Percentiles rank a stretch among this genome's conserved stretches.
Evolutionary conservation across 345 rosid species (phyloP).

Genomic region (Eucalyptus curtisii): DNA sequence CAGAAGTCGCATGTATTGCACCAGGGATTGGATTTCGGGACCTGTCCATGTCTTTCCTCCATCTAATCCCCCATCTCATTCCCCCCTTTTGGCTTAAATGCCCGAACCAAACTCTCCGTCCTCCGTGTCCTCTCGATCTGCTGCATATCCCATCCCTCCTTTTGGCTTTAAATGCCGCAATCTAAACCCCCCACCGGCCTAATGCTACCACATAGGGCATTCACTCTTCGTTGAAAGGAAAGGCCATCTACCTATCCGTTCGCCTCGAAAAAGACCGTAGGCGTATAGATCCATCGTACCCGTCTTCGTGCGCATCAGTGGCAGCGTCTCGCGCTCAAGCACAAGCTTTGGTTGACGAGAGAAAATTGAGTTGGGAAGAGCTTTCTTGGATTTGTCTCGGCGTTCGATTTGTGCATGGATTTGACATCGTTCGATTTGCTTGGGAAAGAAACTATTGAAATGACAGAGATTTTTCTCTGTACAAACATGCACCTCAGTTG

Average conservation of each 20-base stretch:
- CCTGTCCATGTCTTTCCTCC: neutral
- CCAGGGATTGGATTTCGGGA: neutral
- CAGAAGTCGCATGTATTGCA: neutral
- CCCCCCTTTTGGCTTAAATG: neutral
- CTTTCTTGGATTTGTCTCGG: neutral
- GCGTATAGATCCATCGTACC: neutral
- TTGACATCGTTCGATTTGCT: neutral
- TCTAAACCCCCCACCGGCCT: neutral
- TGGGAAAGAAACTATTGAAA: neutral
- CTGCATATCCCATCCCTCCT: neutral
- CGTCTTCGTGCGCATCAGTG: neutral
- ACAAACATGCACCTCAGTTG: neutral
- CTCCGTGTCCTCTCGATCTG: neutral
- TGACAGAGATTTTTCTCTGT: neutral
- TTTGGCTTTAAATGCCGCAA: neutral
- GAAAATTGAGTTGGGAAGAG: neutral
- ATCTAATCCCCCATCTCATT: neutral
- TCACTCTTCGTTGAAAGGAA: neutral
- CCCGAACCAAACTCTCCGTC: neutral
- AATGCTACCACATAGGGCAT: neutral
- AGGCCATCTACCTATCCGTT: neutral
- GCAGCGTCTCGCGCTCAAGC: neutral
- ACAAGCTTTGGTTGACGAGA: neutral
- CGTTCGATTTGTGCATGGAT: neutral
- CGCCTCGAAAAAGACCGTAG: neutral